Base-by-base conservation (phyloP, 768 basidiomycete species). In the Lactarius trivialis region DNA sequence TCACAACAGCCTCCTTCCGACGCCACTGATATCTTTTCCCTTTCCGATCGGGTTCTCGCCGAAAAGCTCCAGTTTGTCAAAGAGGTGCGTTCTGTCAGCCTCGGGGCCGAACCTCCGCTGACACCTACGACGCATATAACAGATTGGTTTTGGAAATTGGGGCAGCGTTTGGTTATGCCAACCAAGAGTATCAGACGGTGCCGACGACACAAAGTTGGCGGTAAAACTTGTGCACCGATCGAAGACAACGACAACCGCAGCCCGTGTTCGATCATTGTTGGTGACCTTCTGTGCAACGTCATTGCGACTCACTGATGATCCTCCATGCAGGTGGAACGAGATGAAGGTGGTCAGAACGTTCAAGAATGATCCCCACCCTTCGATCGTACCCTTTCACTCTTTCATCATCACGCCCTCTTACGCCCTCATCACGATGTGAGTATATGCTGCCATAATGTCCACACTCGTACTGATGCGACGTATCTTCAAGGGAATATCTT, bases 141-240 rank as follows among this genome's bases (percentile, higher is more conserved):
- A 93, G 89, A 88, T 93, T 76, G 92, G 92, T 34, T 91, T 82
- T 71, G 92, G 93, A 48, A 94, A 93, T 76, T 96, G 93, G 93
- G 93, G 93, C 39, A 88, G 86, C 71, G 91, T 93, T 65, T 93
- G 89, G 91, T 75, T 89, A 67, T 89, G 86, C 70, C 76, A 76
- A 37, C 84, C 86, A 63, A 89, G 84, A 73, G 77, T 73, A 72
- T 55, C 75, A 77, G 60, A 70, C 72, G 61, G 67, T 77, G 58
- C 68, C 55, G 79, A 76, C 67, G 71, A 75, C 39, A 72, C 73
- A 14, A 85, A 86, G 70, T 81, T 95, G 43, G 96, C 95, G 2
- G 88, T 94, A 69, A 99, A 99, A 76, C 82, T 99, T 41, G 95
- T 99, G 0, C 92, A 94, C 71, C 79, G 95, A 43, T 77, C 76